phyloP scores from a whole-genome alignment of 2,329 filamentous ascomycete species.

The Colletotrichum endophyticum region DNA sequence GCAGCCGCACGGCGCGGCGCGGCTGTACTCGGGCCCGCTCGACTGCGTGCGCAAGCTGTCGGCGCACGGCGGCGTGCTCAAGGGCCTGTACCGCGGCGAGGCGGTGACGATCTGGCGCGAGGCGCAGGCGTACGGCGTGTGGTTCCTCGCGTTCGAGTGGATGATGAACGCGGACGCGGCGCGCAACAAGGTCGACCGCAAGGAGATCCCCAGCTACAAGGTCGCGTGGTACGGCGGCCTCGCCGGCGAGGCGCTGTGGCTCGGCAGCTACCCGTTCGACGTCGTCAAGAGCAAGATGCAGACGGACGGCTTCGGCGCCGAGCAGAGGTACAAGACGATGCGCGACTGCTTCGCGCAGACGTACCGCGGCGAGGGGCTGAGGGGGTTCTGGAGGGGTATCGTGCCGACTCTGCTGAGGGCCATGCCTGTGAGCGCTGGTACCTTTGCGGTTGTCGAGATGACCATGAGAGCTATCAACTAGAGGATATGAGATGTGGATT shows the following conservation, averaged over 20 bases:
- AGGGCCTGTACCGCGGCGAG: conserved; percentile 85
- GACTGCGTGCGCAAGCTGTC: conserved; percentile 91
- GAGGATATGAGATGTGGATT: not conserved
- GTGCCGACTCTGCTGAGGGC: conserved; percentile 89
- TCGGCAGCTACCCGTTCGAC: conserved; percentile 93
- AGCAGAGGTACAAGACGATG: conserved; percentile 80
- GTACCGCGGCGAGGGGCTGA: conserved; percentile 74
- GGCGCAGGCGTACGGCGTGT: conserved; percentile 92
- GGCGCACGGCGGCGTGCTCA: conserved; percentile 67
- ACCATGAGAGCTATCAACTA: conserved; percentile 66
- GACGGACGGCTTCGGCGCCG: conserved; percentile 83
- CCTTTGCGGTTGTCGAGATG: conserved; percentile 83
- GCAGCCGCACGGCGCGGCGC: conserved; percentile 83
- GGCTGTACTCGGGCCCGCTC: conserved; percentile 82
- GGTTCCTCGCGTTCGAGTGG: conserved; percentile 96
- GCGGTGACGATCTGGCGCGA: conserved; percentile 87
- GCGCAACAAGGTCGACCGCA: conserved; percentile 76
- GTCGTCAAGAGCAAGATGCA: conserved; percentile 99
- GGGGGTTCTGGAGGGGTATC: conserved; percentile 95
- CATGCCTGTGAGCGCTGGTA: conserved; percentile 98
- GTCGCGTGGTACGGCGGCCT: conserved; percentile 91
- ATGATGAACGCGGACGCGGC: conserved; percentile 90
- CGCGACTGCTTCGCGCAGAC: conserved; percentile 87
- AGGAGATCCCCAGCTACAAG: conserved; percentile 82
- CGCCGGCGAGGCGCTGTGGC: conserved; percentile 92